These are phyloP conservation scores for Didymella arachidicola DNA, from an alignment of 2,329 filamentous ascomycete species.

Conservation along the genomic window DNA sequence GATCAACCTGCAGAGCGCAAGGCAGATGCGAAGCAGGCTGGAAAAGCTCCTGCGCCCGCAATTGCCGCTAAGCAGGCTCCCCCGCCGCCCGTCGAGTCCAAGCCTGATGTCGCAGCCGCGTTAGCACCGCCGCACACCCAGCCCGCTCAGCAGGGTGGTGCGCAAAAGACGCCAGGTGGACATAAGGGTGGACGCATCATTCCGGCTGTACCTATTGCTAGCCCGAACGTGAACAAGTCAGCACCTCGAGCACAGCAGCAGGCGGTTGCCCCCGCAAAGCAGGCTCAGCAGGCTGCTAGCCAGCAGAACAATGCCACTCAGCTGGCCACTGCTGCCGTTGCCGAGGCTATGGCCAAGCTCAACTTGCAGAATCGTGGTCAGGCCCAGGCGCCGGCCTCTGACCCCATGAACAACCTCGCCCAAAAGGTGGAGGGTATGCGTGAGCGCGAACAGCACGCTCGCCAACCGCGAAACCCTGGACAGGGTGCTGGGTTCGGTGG, in stretches of 20 bases:
- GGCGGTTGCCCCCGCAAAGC: slow-evolving; percentile 52
- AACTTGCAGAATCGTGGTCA: slow-evolving; percentile 45
- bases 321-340: slow-evolving; percentile 78
- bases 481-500: slow-evolving; percentile 50
- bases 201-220: slow-evolving; percentile 71
- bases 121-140: slow-evolving; percentile 59
- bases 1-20: slow-evolving; percentile 65
- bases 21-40: slow-evolving; percentile 53
- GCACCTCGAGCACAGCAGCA: slow-evolving; percentile 50
- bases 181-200: slow-evolving; percentile 63
- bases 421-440: slow-evolving; percentile 78
- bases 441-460: slow-evolving; percentile 67
- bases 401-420: slow-evolving; percentile 72
- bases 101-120: slow-evolving; percentile 68
- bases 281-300: slow-evolving; percentile 34
- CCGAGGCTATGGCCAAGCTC: slow-evolving; percentile 79
- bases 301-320: slow-evolving; percentile 70
- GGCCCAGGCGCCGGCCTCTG: slow-evolving; percentile 36
- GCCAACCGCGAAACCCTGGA: slow-evolving; percentile 58
- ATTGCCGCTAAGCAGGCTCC: slow-evolving; percentile 60
- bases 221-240: slow-evolving; percentile 47
- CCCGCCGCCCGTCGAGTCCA: slow-evolving; percentile 72
- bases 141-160: slow-evolving; percentile 43
- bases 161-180: slow-evolving; percentile 51
- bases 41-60: slow-evolving; percentile 49